Evolutionary conservation across 2,329 filamentous ascomycete genomes (phyloP).

Genomic region (Emergomyces pasteurianus): DNA sequence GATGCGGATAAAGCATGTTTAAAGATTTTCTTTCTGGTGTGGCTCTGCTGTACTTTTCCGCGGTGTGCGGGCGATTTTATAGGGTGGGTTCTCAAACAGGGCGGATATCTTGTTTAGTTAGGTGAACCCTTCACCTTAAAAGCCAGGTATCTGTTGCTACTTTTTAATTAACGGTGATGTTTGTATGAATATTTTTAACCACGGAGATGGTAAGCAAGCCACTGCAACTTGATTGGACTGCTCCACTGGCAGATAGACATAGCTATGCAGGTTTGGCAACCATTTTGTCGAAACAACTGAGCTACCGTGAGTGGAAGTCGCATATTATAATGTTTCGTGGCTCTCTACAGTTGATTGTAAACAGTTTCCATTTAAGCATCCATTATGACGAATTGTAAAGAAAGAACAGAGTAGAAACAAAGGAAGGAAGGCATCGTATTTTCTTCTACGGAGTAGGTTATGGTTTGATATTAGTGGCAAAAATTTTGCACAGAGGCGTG

Average conservation of each 20-base stretch:
- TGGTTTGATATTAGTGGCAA: neutral
- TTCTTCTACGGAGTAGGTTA: neutral
- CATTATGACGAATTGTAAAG: neutral
- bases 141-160: neutral
- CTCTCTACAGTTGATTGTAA: neutral
- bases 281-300: too few species aligned
- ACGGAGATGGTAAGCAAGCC: neutral
- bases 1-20: neutral
- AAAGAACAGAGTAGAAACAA: neutral
- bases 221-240: neutral
- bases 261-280: too few species aligned
- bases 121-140: neutral
- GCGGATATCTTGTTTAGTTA: neutral
- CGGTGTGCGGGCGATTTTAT: neutral
- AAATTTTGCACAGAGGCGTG: neutral
- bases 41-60: neutral
- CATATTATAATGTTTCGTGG: too few species aligned
- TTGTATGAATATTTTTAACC: neutral
- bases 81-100: neutral
- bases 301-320: too few species aligned
- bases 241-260: too few species aligned
- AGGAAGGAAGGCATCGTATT: neutral
- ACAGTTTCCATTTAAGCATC: neutral
- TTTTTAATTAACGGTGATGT: neutral
- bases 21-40: neutral